Evolutionary conservation across 2,329 filamentous ascomycete species (phyloP).

Genomic region (Helotiales sp.): DNA sequence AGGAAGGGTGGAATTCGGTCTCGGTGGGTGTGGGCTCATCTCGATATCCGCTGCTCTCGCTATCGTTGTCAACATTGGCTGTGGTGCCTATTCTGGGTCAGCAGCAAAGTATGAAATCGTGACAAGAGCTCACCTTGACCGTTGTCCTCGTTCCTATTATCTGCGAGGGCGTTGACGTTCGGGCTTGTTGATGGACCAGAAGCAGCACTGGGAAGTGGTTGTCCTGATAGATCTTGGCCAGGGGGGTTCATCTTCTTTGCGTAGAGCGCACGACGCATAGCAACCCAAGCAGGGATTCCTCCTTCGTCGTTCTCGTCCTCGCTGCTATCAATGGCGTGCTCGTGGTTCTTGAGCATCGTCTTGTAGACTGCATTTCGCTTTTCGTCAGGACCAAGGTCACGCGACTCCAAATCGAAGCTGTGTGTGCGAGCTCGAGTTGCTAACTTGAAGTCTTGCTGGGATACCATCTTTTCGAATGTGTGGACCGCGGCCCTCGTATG

Average conservation of each 20-base stretch:
- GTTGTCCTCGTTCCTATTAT: not conserved
- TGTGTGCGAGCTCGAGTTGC: not conserved
- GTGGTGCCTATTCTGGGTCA: not conserved
- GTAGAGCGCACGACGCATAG: not conserved
- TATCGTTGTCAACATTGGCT: not conserved
- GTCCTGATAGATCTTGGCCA: not conserved
- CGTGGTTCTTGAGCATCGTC: slow-evolving; percentile 6
- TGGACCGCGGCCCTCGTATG: not conserved
- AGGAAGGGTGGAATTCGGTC: not conserved
- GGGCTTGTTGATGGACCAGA: not conserved
- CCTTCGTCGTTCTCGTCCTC: slow-evolving; percentile 5
- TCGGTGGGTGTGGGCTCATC: not conserved
- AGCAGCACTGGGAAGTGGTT: not conserved
- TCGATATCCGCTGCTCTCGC: slow-evolving; percentile 4
- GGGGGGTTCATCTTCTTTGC: not conserved
- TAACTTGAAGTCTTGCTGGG: not conserved
- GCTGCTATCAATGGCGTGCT: slow-evolving; percentile 7
- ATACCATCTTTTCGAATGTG: not conserved
- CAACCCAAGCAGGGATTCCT: slow-evolving; percentile 7
- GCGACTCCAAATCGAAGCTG: not conserved
- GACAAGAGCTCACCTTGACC: not conserved
- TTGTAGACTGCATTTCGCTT: slow-evolving; percentile 1
- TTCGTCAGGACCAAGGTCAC: not conserved
- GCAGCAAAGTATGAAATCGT: not conserved
- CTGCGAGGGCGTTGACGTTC: not conserved